Evolutionary conservation across 768 basidiomycete genomes (phyloP).

Genomic region (Inosperma sp.): DNA sequence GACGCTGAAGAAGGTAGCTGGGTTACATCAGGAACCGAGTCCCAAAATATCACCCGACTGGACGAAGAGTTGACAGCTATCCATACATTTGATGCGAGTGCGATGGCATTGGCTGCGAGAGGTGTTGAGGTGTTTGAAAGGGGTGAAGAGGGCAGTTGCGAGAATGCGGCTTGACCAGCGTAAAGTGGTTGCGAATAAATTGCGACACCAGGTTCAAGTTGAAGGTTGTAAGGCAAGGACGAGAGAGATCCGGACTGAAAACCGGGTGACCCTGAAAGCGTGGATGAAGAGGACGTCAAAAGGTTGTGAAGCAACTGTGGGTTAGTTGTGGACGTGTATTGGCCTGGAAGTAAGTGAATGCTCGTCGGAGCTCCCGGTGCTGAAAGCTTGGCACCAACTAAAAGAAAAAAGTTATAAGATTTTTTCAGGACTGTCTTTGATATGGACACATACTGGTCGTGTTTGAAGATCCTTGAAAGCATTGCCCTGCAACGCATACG

Average conservation of each 20-base stretch:
- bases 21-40: constrained; percentile 67
- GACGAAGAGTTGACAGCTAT: constrained; percentile 52
- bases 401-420: not conserved
- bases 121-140: constrained; percentile 45
- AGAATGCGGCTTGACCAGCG: constrained; percentile 60
- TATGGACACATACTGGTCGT: constrained; percentile 46
- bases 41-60: constrained; percentile 68
- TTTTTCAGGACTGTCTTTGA: not conserved
- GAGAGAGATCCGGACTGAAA: constrained; percentile 55
- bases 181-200: constrained; percentile 61
- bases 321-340: constrained; percentile 66
- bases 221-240: constrained; percentile 64
- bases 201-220: constrained; percentile 61
- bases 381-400: constrained; percentile 69
- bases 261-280: constrained; percentile 55
- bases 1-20: constrained; percentile 54
- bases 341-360: constrained; percentile 68
- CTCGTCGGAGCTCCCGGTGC: constrained; percentile 47
- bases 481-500: constrained; percentile 86
- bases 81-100: constrained; percentile 67
- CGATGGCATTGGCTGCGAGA: constrained; percentile 55
- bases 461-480: constrained; percentile 74
- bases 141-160: constrained; percentile 49
- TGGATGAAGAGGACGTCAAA: constrained; percentile 60
- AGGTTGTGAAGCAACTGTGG: constrained; percentile 67